A percentile compares a stretch with the other conserved stretches of the same genome.
Evolutionary conservation across 352 stramenopile species (phyloP).

Genomic region (Globisporangium middletonii): DNA sequence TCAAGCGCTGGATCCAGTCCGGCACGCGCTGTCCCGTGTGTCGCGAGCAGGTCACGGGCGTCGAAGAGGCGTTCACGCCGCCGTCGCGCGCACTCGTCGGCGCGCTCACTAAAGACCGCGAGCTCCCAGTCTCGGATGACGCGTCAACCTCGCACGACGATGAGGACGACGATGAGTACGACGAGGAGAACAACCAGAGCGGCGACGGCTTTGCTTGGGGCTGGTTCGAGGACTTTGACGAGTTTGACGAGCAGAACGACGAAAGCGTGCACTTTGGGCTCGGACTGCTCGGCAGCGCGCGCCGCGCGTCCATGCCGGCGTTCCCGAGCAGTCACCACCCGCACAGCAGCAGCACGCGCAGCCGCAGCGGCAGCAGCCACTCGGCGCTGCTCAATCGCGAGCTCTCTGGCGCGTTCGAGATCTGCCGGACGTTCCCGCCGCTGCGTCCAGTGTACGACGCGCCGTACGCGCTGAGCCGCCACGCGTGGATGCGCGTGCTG

Average conservation of each 20-base stretch:
- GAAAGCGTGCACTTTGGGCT: slow-evolving; percentile 19
- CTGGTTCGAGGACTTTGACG: slow-evolving; percentile 82
- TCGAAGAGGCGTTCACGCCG: slow-evolving; percentile 45
- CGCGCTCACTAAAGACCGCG: slow-evolving; percentile 43
- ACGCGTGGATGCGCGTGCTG: slow-evolving; percentile 57
- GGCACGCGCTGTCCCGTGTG: slow-evolving; percentile 63
- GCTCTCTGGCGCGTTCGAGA: slow-evolving; percentile 59
- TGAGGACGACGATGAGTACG: slow-evolving; percentile 25
- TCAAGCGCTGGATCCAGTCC: slow-evolving; percentile 70
- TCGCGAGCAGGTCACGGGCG: slow-evolving; percentile 45
- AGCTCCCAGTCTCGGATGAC: slow-evolving; percentile 32
- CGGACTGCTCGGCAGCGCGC: slow-evolving; percentile 9
- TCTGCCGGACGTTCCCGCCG: slow-evolving; percentile 64
- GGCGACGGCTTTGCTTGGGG: slow-evolving; percentile 56
- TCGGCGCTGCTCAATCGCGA: slow-evolving; percentile 54
- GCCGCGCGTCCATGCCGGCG: slow-evolving; percentile 22
- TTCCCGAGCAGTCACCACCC: background rate
- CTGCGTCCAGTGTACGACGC: slow-evolving; percentile 49
- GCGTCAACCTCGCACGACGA: slow-evolving; percentile 40
- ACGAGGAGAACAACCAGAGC: slow-evolving; percentile 33
- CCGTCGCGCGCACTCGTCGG: slow-evolving; percentile 21
- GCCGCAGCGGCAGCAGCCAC: slow-evolving; percentile 11
- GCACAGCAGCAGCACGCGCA: slow-evolving; percentile 9
- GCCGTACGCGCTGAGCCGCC: slow-evolving; percentile 51
- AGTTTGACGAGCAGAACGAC: slow-evolving; percentile 42